Evolutionary conservation across 2,329 filamentous ascomycete genomes (phyloP).

Genomic region (Rosellinia necatrix): DNA sequence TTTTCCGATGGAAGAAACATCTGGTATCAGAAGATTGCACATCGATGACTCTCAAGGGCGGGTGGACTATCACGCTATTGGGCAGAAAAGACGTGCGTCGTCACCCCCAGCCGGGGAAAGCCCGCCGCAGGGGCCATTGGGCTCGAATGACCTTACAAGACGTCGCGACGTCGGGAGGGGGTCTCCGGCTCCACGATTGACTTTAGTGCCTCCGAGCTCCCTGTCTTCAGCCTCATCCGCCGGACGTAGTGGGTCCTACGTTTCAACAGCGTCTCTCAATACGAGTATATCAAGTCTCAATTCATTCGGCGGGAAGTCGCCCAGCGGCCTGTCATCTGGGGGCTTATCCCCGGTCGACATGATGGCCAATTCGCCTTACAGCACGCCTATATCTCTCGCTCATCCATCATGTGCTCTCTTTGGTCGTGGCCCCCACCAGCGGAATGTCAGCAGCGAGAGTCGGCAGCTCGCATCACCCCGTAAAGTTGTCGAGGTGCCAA

Average conservation of each 20-base stretch:
- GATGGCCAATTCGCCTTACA: constrained; percentile 55
- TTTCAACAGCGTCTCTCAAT: constrained; percentile 51
- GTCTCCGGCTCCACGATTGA: constrained; percentile 57
- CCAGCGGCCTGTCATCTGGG: constrained; percentile 54
- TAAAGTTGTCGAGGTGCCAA: constrained; percentile 56
- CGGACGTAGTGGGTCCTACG: constrained; percentile 54
- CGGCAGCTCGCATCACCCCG: constrained; percentile 53
- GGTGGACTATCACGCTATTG: constrained; percentile 46
- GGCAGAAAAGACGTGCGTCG: constrained; percentile 61
- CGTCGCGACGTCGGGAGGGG: constrained; percentile 56
- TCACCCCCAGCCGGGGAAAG: constrained; percentile 58
- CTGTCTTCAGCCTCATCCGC: constrained; percentile 51
- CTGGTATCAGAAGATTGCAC: constrained; percentile 47
- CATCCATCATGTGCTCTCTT: constrained; percentile 55
- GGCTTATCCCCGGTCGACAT: constrained; percentile 44
- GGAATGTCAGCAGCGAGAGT: constrained; percentile 50
- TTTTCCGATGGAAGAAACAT: constrained; percentile 52
- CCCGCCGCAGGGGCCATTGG: constrained; percentile 44
- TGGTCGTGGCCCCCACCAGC: constrained; percentile 49
- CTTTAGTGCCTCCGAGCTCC: constrained; percentile 50
- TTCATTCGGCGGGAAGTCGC: constrained; percentile 53
- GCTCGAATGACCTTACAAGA: constrained; percentile 51
- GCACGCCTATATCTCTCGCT: constrained; percentile 52
- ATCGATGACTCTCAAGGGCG: constrained; percentile 50
- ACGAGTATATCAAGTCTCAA: constrained; percentile 49